phyloP scores from a whole-genome alignment of 345 rosid genomes.

The Camelina neglecta region DNA sequence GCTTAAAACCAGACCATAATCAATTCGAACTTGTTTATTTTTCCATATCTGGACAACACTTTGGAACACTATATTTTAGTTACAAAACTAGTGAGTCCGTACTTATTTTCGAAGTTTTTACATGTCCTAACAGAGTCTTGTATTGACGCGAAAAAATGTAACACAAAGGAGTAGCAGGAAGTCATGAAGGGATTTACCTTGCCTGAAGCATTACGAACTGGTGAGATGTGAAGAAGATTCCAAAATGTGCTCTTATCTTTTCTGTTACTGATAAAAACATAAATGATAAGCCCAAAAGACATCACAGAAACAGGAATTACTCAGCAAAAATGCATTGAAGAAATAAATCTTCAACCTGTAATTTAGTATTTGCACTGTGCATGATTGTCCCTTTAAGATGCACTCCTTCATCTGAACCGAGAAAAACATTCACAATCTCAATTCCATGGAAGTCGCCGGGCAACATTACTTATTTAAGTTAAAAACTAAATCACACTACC shows the following conservation, averaged over 20 bases:
- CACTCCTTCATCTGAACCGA: slow-evolving; percentile 67
- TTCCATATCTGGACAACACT: too few relatives aligned
- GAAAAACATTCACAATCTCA: slow-evolving; percentile 1
- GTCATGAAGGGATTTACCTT: slow-evolving; percentile 57
- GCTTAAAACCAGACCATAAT: too few relatives aligned
- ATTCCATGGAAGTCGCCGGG: not conserved
- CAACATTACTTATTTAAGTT: not conserved
- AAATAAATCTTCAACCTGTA: slow-evolving; percentile 72
- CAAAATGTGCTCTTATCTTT: slow-evolving; percentile 81
- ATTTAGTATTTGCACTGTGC: slow-evolving; percentile 92
- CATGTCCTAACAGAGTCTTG: not conserved
- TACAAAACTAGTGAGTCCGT: not conserved
- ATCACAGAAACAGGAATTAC: slow-evolving; percentile 41
- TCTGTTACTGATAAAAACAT: slow-evolving; percentile 52
- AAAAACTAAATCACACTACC: slow-evolving; percentile 48
- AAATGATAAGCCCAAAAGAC: slow-evolving; percentile 30
- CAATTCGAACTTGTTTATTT: too few relatives aligned
- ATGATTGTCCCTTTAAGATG: slow-evolving; percentile 66
- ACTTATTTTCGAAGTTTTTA: not conserved
- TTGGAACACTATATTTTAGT: not conserved
- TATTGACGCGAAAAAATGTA: not conserved
- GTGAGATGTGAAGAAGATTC: slow-evolving; percentile 94
- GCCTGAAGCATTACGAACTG: slow-evolving; percentile 91
- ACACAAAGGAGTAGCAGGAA: not conserved
- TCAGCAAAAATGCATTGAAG: not conserved